Percentiles rank a stretch among this genome's conserved stretches.
phyloP scores from a whole-genome alignment of 2,329 filamentous ascomycete species.

The Chrysosporium queenslandicum region DNA sequence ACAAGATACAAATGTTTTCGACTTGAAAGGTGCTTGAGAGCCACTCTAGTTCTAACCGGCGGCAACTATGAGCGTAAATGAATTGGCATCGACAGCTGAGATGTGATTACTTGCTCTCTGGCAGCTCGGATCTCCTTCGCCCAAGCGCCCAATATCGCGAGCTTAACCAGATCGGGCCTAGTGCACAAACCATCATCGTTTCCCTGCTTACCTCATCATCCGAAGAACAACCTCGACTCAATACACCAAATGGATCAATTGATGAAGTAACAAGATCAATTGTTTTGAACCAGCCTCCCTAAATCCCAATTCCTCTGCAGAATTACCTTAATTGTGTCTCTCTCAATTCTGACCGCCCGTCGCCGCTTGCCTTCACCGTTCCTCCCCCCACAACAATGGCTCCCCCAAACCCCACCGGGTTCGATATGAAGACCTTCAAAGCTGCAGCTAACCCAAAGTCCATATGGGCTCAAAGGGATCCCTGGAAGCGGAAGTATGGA shows the following conservation, averaged over 20 bases:
- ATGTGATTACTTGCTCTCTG: not conserved
- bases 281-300: not conserved
- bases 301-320: not conserved
- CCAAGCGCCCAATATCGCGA: slow-evolving; percentile 1
- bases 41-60: not conserved
- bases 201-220: slow-evolving; percentile 4
- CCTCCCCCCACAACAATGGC: slow-evolving; percentile 36
- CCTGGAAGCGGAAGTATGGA: slow-evolving; percentile 53
- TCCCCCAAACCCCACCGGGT: slow-evolving; percentile 70
- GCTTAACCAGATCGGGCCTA: slow-evolving; percentile 1
- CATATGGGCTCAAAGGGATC: slow-evolving; percentile 43
- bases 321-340: not conserved
- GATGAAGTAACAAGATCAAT: not conserved
- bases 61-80: not conserved
- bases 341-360: not conserved
- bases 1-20: not conserved
- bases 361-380: not conserved
- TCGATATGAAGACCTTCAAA: slow-evolving; percentile 73
- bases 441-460: slow-evolving; percentile 54
- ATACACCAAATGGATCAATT: not conserved
- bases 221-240: not conserved
- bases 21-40: not conserved
- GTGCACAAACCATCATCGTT: not conserved
- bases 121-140: not conserved
- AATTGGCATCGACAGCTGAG: not conserved